A percentile compares a stretch with the other conserved stretches of the same genome.
Evolutionary conservation across 768 basidiomycete species (phyloP).

Genomic region (Mycena belliarum): DNA sequence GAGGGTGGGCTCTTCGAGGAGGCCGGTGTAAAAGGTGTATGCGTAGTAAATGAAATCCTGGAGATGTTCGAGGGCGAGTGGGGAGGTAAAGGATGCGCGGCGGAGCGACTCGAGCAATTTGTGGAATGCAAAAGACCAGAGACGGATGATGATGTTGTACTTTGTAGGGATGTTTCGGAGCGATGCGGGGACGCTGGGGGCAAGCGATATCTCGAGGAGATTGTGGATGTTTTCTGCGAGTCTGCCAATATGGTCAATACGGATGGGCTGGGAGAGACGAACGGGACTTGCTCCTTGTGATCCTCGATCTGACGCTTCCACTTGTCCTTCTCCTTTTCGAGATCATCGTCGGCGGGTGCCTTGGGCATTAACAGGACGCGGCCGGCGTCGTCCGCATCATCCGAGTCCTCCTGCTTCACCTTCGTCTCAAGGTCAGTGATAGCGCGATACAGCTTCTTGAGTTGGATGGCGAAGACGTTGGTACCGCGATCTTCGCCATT

Average conservation of each 20-base stretch:
- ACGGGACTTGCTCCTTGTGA: slow-evolving; percentile 78
- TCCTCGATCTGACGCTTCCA: slow-evolving; percentile 71
- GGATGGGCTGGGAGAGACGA: slow-evolving; percentile 6
- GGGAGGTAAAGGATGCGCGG: slow-evolving; percentile 70
- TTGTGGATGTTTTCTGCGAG: slow-evolving; percentile 90
- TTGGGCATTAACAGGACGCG: slow-evolving; percentile 47
- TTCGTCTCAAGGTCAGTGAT: slow-evolving; percentile 81
- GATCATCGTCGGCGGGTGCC: slow-evolving; percentile 60
- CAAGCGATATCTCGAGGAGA: slow-evolving; percentile 80
- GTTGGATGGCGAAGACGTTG: slow-evolving; percentile 70
- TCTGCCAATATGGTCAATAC: slow-evolving; percentile 44
- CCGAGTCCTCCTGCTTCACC: slow-evolving; percentile 61
- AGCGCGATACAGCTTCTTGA: slow-evolving; percentile 81
- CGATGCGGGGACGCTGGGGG: slow-evolving; percentile 86
- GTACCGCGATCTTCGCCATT: slow-evolving; percentile 55
- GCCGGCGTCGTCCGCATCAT: slow-evolving; percentile 49
- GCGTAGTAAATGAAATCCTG: slow-evolving; percentile 95
- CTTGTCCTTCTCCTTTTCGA: slow-evolving; percentile 78
- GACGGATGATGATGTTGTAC: slow-evolving; percentile 92
- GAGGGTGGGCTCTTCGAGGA: slow-evolving; percentile 81
- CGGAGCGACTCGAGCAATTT: slow-evolving; percentile 89
- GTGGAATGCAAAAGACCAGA: slow-evolving; percentile 93
- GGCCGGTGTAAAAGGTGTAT: slow-evolving; percentile 89
- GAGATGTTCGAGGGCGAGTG: slow-evolving; percentile 82
- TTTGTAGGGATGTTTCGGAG: slow-evolving; percentile 87